Evolutionary conservation across 768 basidiomycete species (phyloP).

Genomic region (Podaxis sp.): DNA sequence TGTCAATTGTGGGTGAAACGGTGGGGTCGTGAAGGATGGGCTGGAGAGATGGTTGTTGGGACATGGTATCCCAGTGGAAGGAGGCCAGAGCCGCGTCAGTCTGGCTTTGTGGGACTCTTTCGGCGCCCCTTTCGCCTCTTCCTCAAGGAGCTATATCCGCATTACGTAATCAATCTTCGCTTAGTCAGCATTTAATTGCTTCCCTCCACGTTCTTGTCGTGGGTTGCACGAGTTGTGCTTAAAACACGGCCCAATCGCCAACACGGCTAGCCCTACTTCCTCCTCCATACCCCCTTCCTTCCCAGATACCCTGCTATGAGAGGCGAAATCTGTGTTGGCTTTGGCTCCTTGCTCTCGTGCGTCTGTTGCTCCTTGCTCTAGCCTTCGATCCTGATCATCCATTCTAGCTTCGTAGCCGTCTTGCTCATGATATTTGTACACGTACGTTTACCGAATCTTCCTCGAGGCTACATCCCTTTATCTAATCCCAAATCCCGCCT

Average conservation of each 20-base stretch:
- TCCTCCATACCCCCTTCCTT: conserved; percentile 21
- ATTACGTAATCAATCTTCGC: conserved; percentile 7
- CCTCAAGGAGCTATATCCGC: background rate
- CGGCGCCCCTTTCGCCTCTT: conserved; percentile 1
- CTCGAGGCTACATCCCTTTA: conserved; percentile 15
- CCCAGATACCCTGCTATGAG: conserved; percentile 42
- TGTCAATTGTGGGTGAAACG: conserved; percentile 29
- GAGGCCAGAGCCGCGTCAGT: conserved; percentile 9
- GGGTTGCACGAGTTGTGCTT: conserved; percentile 16
- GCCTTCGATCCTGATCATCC: conserved; percentile 23
- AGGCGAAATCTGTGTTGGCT: conserved; percentile 75
- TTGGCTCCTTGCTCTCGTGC: conserved; percentile 73
- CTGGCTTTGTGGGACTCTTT: conserved; percentile 4
- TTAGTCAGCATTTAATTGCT: conserved; percentile 2
- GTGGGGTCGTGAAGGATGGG: conserved; percentile 24
- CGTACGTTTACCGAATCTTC: conserved; percentile 43
- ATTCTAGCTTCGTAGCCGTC: conserved; percentile 45
- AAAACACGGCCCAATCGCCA: conserved; percentile 11
- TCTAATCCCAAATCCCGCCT: conserved; percentile 23
- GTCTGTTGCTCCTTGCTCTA: conserved; percentile 28
- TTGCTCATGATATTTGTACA: conserved; percentile 79
- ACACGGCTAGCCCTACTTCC: conserved; percentile 22
- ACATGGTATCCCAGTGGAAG: conserved; percentile 22
- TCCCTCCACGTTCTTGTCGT: conserved; percentile 33
- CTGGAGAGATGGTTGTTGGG: conserved; percentile 24